phyloP scores from a whole-genome alignment of 495 filamentous ascomycete genomes.

The Penicillium nucicola region DNA sequence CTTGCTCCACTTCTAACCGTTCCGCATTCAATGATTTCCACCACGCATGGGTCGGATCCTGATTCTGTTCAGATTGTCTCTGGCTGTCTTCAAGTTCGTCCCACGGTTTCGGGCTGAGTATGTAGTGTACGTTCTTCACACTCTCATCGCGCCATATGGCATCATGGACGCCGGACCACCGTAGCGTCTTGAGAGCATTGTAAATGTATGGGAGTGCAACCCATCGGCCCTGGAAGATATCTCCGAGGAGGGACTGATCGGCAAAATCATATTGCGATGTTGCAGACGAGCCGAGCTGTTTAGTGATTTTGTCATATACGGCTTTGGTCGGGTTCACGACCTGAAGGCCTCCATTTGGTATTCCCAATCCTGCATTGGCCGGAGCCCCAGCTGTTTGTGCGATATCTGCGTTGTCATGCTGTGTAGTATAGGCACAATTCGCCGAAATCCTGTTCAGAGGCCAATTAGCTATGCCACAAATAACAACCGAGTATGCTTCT shows the following conservation, averaged over 20 bases:
- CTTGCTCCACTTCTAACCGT: conserved; percentile 50
- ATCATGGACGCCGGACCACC: conserved; percentile 64
- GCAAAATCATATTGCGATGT: conserved; percentile 62
- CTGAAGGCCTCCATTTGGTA: conserved; percentile 71
- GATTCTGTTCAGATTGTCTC: conserved; percentile 1
- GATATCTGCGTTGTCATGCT: conserved; percentile 54
- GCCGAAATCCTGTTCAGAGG: conserved; percentile 50
- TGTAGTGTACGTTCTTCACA: conserved; percentile 80
- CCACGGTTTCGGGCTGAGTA: conserved; percentile 81
- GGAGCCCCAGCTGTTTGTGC: conserved; percentile 57
- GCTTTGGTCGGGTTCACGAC: conserved; percentile 62
- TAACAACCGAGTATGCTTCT: no score
- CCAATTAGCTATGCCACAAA: conserved; percentile 11
- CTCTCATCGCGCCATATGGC: conserved; percentile 71
- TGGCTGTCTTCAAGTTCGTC: conserved; percentile 48
- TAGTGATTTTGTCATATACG: conserved; percentile 54
- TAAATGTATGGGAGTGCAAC: conserved; percentile 73
- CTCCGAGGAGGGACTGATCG: conserved; percentile 70
- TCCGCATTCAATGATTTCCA: conserved; percentile 59
- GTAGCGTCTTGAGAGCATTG: conserved; percentile 78
- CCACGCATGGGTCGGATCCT: conserved; percentile 52
- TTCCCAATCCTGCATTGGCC: conserved; percentile 53
- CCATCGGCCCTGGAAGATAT: conserved; percentile 67
- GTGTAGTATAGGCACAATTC: conserved; percentile 73
- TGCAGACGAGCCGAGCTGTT: conserved; percentile 30